Conservation (phyloP, 805 yeast species). For the Cyberlindnera japonica region DNA sequence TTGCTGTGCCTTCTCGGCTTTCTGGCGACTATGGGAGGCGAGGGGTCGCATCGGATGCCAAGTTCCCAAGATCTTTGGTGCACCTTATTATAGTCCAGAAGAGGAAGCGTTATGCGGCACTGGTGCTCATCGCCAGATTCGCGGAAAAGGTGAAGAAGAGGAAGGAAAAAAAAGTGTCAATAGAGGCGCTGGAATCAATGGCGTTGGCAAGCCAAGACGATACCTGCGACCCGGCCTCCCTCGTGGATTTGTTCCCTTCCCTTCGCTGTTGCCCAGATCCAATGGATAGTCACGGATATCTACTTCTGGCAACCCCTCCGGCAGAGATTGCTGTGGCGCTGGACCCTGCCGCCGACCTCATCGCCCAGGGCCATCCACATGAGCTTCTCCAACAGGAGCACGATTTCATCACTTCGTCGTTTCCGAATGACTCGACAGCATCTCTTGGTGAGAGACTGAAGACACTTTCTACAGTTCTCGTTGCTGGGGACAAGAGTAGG, state of each 20-base stretch:
- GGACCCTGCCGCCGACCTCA: constrained; percentile 3
- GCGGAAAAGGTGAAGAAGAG: no score
- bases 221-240: background rate
- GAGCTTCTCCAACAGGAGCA: constrained; percentile 6
- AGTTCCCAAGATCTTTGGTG: no score
- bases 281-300: constrained; percentile 14
- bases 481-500: constrained; percentile 9
- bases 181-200: no score
- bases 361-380: constrained; percentile 10
- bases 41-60: no score
- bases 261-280: background rate
- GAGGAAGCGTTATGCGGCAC: no score
- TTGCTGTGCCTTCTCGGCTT: no score
- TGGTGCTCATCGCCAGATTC: no score
- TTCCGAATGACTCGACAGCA: constrained; percentile 3
- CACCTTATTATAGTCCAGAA: no score
- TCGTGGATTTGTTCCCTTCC: background rate
- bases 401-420: constrained; percentile 2
- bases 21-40: no score
- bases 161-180: no score
- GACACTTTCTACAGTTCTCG: constrained; percentile 2
- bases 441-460: constrained; percentile 11
- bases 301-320: constrained; percentile 13
- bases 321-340: constrained; percentile 11
- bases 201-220: no score